Base-by-base conservation (phyloP, 2,329 filamentous ascomycete genomes). In the Fusarium sp. region DNA sequence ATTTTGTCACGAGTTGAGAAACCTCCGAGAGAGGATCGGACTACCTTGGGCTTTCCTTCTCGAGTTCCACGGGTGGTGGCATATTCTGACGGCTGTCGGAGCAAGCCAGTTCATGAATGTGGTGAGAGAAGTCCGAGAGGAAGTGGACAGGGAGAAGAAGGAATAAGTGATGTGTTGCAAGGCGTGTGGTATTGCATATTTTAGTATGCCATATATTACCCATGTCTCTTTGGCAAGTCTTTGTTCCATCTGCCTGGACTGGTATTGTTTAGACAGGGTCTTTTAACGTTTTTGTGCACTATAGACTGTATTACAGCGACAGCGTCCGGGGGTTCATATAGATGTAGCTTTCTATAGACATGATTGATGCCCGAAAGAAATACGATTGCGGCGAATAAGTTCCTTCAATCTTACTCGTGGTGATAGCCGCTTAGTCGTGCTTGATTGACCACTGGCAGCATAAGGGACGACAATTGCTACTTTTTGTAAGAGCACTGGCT, bases 41-140 rank as follows among this genome's bases (percentile, higher is more conserved):
- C 74, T 88, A 45, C 88, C 88, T 0, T 87, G 81, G 82, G 85
- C 83, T 3, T 88, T 86, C 76, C 34, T 87, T 1, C 74, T 90
- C 7, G 88, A 90, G 77, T 73, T 90, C 16, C 88, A 90, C 71
- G 88, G 87, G 2, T 90, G 87, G 88, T 90, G 88, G 88, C 88
- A 90, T 70, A 77, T 90, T 18, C 77, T 89, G 27, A 90, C 88
- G 0, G 88, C 86, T 0, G 78, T 87, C 22, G 84, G 86, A 1
- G 86, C 87, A 7, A 82, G 81, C 25, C 74, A 75, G 48, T 81
- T 80, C 45, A 83, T 83, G 76, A 62, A 71, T 4, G 72, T 78
- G 22, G 66, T 65, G 37, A 70, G 77, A 46, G 77, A 78, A n/a
- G 65, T 77, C 14, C 71, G 70, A 3, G 67, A 67, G 8, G 74